Evolutionary conservation across 768 basidiomycete species (phyloP), one percentile per base, ranked within the genome.

Genomic region (Mycena filopes): DNA sequence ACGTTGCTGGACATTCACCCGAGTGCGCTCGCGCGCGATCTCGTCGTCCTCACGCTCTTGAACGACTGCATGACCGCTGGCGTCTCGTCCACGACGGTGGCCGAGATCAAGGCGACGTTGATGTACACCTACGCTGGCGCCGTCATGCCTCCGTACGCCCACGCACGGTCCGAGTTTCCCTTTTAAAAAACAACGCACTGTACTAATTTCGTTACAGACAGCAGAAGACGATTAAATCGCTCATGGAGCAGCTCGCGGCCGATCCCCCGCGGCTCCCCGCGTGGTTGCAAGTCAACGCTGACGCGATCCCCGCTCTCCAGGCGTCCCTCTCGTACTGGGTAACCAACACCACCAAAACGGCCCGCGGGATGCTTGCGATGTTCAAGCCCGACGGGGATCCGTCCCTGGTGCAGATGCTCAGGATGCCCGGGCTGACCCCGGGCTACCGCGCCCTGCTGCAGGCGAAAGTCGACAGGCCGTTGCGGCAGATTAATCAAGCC

Each of bases 1-100:
- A 75, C 74, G 15, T 48, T 77, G 20, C 55, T 73, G 18, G 74
- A 75, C 48, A 69, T 72, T 7, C 74, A 76, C 49, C 71, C 71
- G 13, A 71, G 70, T 8, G 68, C 69, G 5, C 57, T 76, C 2
- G 75, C 72, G 4, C 68, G 73, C 11, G 71, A 72, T 28, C 67
- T 76, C 25, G 49, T 70, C 29, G 36, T 73, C 23, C 64, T 72
- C 21, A 57, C 67, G 56, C 65, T 76, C 26, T 36, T 77, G 41
- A 68, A 75, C 45, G 60, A 68, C 23, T 58, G 74, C 16, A 59
- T 66, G 49, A 23, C 66, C 15, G 29, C 55, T 12, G 47, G 67
- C 16, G 47, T 61, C 21, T 67, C 66, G 12, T 47, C 55, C 1
- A 38, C 42, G 15, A 55, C 46, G 9, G 58, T 64, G 7, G 59